phyloP scores from a whole-genome alignment of 208 protist species.

The Trypanosoma congolense region DNA sequence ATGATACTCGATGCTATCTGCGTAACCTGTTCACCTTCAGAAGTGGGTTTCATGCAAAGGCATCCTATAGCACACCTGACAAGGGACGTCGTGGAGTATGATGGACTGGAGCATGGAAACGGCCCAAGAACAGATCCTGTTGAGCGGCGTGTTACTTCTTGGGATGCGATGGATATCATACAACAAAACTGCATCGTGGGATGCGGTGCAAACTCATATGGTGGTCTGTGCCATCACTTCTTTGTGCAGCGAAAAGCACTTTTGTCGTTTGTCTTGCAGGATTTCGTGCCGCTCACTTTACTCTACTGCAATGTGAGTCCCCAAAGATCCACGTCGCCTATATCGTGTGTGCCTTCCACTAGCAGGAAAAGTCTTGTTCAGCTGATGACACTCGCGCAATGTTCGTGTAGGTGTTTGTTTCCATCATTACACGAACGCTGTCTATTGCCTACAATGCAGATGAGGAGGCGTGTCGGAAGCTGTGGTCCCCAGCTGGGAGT shows the following conservation, averaged over 20 bases:
- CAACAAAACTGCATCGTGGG: neutral
- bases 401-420: slow-evolving; percentile 15
- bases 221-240: neutral
- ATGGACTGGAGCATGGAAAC: slow-evolving; percentile 10
- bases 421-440: slow-evolving; percentile 25
- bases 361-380: slow-evolving; percentile 10
- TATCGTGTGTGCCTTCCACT: neutral
- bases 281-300: slow-evolving; percentile 36
- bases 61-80: neutral
- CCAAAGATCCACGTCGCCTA: neutral
- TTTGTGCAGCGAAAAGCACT: slow-evolving; percentile 38
- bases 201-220: too few relatives aligned
- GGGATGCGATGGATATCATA: slow-evolving; percentile 5
- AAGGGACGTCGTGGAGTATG: slow-evolving; percentile 24
- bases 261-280: slow-evolving; percentile 44
- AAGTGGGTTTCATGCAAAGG: neutral
- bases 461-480: slow-evolving; percentile 4
- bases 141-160: slow-evolving; percentile 6
- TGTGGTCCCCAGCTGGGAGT: slow-evolving; percentile 4
- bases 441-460: slow-evolving; percentile 7
- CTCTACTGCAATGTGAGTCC: slow-evolving; percentile 15
- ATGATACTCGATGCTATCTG: slow-evolving; percentile 24
- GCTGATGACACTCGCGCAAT: slow-evolving; percentile 3
- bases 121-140: neutral
- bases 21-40: slow-evolving; percentile 1